Base-by-base conservation (phyloP, 2,329 filamentous ascomycete species). In the Talaromyces atroroseus region DNA sequence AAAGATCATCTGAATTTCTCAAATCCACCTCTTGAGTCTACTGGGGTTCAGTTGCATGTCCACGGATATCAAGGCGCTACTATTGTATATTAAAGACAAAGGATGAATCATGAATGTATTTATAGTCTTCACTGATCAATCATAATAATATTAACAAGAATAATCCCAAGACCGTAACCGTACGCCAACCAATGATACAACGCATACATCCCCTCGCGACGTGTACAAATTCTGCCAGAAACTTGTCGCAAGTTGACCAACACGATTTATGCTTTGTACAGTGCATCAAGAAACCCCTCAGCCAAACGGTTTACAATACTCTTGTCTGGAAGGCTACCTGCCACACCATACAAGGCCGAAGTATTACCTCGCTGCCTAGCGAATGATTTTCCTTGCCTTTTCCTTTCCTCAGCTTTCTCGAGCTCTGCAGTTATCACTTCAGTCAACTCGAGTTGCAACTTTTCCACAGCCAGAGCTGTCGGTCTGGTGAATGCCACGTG, bases 291-390 rank as follows among this genome's bases (percentile, higher is more conserved):
- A 74, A 97, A 99, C 0, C 91, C 92, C 63, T 82, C 89, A 1
- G 92, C 92, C 68, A 99, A 75, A 65, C 95, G 90, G 62, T 90
- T 89, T 32, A 99, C 91, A 34, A 99, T 87, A 63, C 88, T 90
- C 82, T 97, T 97, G 71, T 99, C 95, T 1, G 94, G 94, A 72
- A 99, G 74, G 67, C 89, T 95, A 5, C 94, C 94, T 0, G 94
- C 94, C 57, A 99, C 92, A 54, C 94, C 94, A 73, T 99, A 99
- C 60, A 99, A 76, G 4, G 92, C 92, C 1, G 90, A 89, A 14
- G 90, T 85, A 70, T 96, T 89, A 2, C 76, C 84, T 5, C 78
- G 79, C 61, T 80, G 80, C 53, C 74, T 76, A 5, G 74, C 69
- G 52, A 73, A 74, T 12, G 68, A 67, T 70, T 85, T 84, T 36